A percentile compares a stretch with the other conserved stretches of the same genome.
Evolutionary conservation across 2,329 filamentous ascomycete species (phyloP).

Genomic region (Talaromyces sp.): DNA sequence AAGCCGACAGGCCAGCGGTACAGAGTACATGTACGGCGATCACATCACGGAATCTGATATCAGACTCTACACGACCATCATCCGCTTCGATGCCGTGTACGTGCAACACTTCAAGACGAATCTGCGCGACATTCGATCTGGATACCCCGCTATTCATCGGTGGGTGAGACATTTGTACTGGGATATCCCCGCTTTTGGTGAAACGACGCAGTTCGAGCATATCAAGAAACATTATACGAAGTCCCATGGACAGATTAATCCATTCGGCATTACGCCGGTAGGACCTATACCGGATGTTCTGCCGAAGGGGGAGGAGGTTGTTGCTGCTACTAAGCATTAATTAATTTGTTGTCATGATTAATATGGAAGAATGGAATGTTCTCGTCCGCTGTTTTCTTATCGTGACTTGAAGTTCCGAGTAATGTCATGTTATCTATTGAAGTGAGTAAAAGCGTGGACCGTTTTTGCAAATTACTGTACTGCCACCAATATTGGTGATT

Average conservation of each 20-base stretch:
- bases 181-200: constrained; percentile 69
- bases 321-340: constrained; percentile 36
- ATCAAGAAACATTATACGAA: constrained; percentile 78
- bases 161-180: constrained; percentile 86
- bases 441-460: too few species aligned
- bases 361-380: too few species aligned
- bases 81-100: constrained; percentile 71
- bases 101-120: constrained; percentile 83
- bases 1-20: constrained; percentile 28
- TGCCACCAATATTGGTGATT: too few species aligned
- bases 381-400: too few species aligned
- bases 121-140: constrained; percentile 73
- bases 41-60: constrained; percentile 77
- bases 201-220: constrained; percentile 88
- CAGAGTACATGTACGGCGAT: constrained; percentile 64
- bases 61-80: constrained; percentile 66
- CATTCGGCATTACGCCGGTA: constrained; percentile 69
- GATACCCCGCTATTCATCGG: constrained; percentile 72
- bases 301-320: constrained; percentile 70
- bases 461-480: too few species aligned
- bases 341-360: background rate
- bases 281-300: constrained; percentile 81
- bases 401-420: too few species aligned
- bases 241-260: constrained; percentile 62
- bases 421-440: too few species aligned